phyloP scores from a whole-genome alignment of 108 stramenopile species.

The Nitzschia inconspicua region DNA sequence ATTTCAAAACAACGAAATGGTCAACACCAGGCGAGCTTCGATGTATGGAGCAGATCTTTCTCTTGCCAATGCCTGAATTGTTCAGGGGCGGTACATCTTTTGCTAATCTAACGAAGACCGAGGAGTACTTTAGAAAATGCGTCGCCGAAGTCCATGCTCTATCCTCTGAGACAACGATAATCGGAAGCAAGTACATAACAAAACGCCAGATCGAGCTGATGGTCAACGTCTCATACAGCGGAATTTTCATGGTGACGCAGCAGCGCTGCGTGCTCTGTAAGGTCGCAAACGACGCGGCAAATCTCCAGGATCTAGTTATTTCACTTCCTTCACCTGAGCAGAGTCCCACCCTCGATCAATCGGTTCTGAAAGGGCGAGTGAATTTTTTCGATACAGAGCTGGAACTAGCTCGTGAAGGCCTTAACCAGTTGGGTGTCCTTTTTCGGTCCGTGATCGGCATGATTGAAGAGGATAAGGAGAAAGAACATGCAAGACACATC shows the following conservation, averaged over 20 bases:
- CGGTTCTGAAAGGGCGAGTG: constrained; percentile 2
- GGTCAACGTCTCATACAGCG: constrained; percentile 60
- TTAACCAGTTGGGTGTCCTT: constrained; percentile 45
- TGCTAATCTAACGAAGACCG: constrained; percentile 38
- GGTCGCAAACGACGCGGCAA: background rate
- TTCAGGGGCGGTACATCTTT: background rate
- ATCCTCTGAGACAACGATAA: constrained; percentile 59
- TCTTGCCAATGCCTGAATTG: constrained; percentile 54
- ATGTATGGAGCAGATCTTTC: constrained; percentile 55
- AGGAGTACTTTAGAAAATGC: constrained; percentile 65
- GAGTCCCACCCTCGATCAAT: constrained; percentile 41
- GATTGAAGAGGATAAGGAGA: no score
- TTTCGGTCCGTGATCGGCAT: constrained; percentile 31
- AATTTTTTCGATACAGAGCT: constrained; percentile 36
- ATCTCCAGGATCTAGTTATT: constrained; percentile 2
- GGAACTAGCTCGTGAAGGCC: constrained; percentile 31
- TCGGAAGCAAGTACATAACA: constrained; percentile 78
- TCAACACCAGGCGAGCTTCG: constrained; percentile 56
- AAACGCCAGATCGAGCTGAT: constrained; percentile 69
- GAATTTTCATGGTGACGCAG: constrained; percentile 27
- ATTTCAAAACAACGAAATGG: constrained; percentile 72
- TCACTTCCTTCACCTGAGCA: background rate
- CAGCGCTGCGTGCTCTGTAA: constrained; percentile 28
- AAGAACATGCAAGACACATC: constrained; percentile 26
- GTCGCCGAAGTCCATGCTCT: constrained; percentile 58